These are phyloP conservation scores for Sphagnum contortum DNA, from an alignment of 225 moss, liverwort and hornwort species.

Conservation along the genomic window DNA sequence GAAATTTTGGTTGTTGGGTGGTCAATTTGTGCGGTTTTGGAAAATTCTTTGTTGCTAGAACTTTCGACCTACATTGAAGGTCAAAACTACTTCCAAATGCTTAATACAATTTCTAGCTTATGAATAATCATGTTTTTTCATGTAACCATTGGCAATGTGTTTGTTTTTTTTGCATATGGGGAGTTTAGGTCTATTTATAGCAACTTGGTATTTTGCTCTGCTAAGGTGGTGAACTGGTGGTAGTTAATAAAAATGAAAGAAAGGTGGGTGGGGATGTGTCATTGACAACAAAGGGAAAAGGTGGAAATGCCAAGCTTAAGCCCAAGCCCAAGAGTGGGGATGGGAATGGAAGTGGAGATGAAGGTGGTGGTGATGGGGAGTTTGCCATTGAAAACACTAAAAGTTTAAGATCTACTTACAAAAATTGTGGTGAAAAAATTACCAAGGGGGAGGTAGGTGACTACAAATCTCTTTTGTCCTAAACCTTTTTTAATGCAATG, in stretches of 20 bases:
- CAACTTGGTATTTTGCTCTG: too few relatives aligned
- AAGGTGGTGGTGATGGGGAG: conserved; percentile 57
- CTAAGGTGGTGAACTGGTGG: too few relatives aligned
- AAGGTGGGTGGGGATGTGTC: conserved; percentile 13
- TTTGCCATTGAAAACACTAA: conserved; percentile 86
- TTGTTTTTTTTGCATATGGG: conserved; percentile 35
- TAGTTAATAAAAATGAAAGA: conserved; percentile 19
- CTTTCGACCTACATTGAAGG: conserved; percentile 69
- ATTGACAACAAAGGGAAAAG: conserved; percentile 30
- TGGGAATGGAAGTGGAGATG: too few relatives aligned
- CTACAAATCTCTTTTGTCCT: too few relatives aligned
- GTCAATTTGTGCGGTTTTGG: too few relatives aligned
- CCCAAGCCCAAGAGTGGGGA: conserved; percentile 24
- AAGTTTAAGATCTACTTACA: conserved; percentile 85
- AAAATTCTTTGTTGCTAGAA: too few relatives aligned
- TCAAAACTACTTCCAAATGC: conserved; percentile 6
- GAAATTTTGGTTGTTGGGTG: too few relatives aligned
- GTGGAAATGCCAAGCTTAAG: conserved; percentile 20
- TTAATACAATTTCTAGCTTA: too few relatives aligned
- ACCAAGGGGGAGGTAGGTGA: conserved; percentile 79
- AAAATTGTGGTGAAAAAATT: conserved; percentile 80
- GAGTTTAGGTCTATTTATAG: too few relatives aligned
- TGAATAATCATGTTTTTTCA: too few relatives aligned
- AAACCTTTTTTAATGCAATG: too few relatives aligned
- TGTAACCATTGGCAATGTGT: too few relatives aligned